phyloP scores from a whole-genome alignment of 176 grass and related monocot species.

The Carex myosuroides region DNA sequence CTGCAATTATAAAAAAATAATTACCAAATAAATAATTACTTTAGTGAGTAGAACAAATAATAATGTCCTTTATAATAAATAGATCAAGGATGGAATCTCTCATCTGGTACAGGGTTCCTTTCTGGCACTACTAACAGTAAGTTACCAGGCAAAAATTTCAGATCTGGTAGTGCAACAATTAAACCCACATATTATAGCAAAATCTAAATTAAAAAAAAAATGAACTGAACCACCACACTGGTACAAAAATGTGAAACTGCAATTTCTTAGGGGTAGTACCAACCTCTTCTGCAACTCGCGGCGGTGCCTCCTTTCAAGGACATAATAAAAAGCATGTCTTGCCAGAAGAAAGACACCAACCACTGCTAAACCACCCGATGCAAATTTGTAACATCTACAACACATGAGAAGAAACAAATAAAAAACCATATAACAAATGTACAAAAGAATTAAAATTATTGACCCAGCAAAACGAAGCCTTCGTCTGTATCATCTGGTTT shows the following conservation, averaged over 20 bases:
- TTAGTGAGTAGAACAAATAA: not conserved
- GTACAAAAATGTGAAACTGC: not conserved
- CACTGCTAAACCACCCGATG: slow-evolving; percentile 82
- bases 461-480: not conserved
- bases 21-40: not conserved
- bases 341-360: slow-evolving; percentile 79
- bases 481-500: not conserved
- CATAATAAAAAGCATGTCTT: slow-evolving; percentile 73
- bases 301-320: slow-evolving; percentile 57
- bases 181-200: not conserved
- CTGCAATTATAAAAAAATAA: slow-evolving; percentile 31
- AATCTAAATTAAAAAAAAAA: not conserved
- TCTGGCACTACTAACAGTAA: not conserved
- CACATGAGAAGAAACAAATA: slow-evolving; percentile 8
- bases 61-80: not conserved
- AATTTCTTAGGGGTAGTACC: not conserved
- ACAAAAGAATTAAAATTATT: not conserved
- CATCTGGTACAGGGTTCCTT: not conserved
- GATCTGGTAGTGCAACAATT: not conserved
- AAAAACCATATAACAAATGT: not conserved
- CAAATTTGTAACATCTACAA: slow-evolving; percentile 70
- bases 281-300: slow-evolving; percentile 79
- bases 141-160: not conserved
- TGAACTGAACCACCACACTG: not conserved
- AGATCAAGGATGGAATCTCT: not conserved